phyloP scores from a whole-genome alignment of 73 alveolate species.

The Paramecium biaurelia region DNA sequence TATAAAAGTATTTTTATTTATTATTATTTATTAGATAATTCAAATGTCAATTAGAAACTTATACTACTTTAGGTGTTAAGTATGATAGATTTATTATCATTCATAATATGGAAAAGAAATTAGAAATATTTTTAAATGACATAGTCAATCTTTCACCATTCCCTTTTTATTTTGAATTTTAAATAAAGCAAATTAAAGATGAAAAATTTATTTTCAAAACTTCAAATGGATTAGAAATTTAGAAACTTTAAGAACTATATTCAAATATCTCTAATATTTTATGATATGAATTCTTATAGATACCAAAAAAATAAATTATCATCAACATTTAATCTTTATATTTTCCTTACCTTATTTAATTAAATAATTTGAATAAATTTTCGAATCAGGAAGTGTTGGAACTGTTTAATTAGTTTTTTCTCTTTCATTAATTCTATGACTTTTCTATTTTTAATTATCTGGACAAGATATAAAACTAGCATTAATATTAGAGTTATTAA shows the following conservation, averaged over 20 bases:
- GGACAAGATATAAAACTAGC: background rate
- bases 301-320: background rate
- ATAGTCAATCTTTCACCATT: background rate
- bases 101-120: background rate
- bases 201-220: background rate
- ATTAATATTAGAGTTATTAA: background rate
- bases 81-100: background rate
- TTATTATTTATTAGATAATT: background rate
- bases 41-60: background rate
- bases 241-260: background rate
- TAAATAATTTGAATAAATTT: background rate
- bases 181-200: background rate
- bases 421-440: background rate
- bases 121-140: background rate
- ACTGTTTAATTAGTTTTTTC: background rate
- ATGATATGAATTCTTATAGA: background rate
- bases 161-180: background rate
- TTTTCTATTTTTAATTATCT: background rate
- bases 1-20: background rate
- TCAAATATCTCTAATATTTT: background rate
- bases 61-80: background rate
- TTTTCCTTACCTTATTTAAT: background rate
- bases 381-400: background rate
- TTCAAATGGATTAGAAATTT: background rate
- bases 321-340: background rate